Evolutionary conservation across 495 filamentous ascomycete species (phyloP).

Genomic region (Penicillium cataractarum): DNA sequence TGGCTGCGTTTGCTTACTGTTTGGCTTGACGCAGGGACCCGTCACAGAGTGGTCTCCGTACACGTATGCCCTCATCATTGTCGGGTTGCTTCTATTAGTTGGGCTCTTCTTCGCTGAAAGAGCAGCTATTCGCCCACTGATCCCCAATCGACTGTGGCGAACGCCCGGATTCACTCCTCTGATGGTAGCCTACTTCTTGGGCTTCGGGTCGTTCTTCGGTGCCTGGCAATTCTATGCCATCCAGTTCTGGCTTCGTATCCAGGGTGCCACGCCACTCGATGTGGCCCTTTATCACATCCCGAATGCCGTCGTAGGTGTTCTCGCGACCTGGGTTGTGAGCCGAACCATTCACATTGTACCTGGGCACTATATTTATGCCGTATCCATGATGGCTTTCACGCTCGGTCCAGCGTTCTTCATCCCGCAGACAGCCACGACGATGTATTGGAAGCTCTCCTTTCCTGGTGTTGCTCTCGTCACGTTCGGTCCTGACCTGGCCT

Average conservation of each 20-base stretch:
- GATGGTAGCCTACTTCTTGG: conserved; percentile 48
- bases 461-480: conserved; percentile 32
- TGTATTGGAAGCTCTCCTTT: conserved; percentile 36
- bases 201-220: conserved; percentile 48
- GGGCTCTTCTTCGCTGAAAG: conserved; percentile 32
- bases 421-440: conserved; percentile 32
- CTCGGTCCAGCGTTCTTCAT: conserved; percentile 37
- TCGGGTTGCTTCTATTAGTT: conserved; percentile 26
- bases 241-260: conserved; percentile 50
- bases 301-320: conserved; percentile 43
- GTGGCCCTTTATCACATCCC: conserved; percentile 48
- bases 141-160: conserved; percentile 34
- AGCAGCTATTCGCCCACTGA: conserved; percentile 27
- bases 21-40: conserved; percentile 34
- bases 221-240: conserved; percentile 54
- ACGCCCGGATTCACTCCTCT: conserved; percentile 49
- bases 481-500: conserved; percentile 37
- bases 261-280: conserved; percentile 39
- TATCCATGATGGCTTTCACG: conserved; percentile 34
- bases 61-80: conserved; percentile 30
- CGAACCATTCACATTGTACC: conserved; percentile 46
- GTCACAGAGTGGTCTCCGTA: conserved; percentile 34
- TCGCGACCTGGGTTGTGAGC: conserved; percentile 48
- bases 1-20: conserved; percentile 35
- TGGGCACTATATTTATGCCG: conserved; percentile 49